These are phyloP conservation scores for Boletus sp. DNA, from an alignment of 1,284 basidiomycete species.

Conservation along the genomic window DNA sequence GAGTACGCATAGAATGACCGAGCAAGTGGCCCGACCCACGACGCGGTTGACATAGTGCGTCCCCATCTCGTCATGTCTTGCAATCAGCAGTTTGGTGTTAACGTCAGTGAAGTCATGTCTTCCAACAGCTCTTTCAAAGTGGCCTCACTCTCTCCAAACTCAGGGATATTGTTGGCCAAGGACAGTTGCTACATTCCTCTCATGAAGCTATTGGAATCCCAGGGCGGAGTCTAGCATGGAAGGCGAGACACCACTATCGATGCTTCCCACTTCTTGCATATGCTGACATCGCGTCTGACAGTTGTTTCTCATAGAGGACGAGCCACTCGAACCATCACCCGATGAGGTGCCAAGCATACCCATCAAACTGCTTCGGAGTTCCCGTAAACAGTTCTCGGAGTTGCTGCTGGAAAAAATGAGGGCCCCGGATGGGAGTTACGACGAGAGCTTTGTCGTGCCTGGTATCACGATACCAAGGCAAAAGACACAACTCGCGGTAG, in stretches of 20 bases:
- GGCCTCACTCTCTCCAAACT: constrained; percentile 55
- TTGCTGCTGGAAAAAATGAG: constrained; percentile 62
- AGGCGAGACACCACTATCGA: constrained; percentile 43
- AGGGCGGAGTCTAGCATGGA: constrained; percentile 77
- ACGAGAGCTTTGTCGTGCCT: constrained; percentile 58
- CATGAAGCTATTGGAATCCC: constrained; percentile 44
- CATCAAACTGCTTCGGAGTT: constrained; percentile 43
- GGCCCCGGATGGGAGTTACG: constrained; percentile 76
- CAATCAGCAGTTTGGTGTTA: background rate
- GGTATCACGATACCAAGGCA: constrained; percentile 42
- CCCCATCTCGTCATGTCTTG: background rate
- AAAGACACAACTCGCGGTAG: constrained; percentile 34
- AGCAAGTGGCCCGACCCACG: constrained; percentile 25
- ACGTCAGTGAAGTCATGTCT: constrained; percentile 46
- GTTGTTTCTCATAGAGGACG: constrained; percentile 58
- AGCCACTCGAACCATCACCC: constrained; percentile 52
- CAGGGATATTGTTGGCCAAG: constrained; percentile 59
- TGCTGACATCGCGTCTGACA: constrained; percentile 28
- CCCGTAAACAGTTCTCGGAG: constrained; percentile 50
- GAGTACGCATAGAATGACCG: constrained; percentile 19
- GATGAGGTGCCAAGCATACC: constrained; percentile 43
- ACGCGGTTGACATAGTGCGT: constrained; percentile 25
- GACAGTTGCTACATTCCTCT: constrained; percentile 48
- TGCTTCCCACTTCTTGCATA: background rate
- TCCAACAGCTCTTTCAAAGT: constrained; percentile 57